phyloP scores from a whole-genome alignment of 106 monocot genomes.

The Platanthera guangdongensis region DNA sequence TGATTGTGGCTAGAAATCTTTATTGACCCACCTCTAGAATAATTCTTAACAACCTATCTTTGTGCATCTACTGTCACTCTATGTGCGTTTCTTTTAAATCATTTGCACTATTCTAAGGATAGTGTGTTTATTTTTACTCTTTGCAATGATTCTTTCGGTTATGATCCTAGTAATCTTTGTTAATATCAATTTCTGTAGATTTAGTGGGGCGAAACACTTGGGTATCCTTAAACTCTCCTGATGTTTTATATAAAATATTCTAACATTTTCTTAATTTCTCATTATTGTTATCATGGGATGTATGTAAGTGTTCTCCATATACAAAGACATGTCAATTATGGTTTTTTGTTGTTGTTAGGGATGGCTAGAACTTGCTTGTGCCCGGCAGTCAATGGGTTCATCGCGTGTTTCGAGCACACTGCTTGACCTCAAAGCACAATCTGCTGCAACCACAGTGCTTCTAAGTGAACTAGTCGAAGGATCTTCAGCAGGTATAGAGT shows the following conservation, averaged over 20 bases:
- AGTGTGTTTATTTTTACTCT: too few relatives aligned
- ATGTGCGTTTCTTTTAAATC: too few relatives aligned
- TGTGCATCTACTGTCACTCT: too few relatives aligned
- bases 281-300: neutral
- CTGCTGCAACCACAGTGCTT: conserved; percentile 48
- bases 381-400: conserved; percentile 88
- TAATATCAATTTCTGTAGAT: too few relatives aligned
- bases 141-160: too few relatives aligned
- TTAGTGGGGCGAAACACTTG: too few relatives aligned
- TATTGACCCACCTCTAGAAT: too few relatives aligned
- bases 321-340: neutral
- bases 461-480: conserved; percentile 20
- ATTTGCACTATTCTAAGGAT: too few relatives aligned
- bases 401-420: conserved; percentile 57
- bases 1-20: too few relatives aligned
- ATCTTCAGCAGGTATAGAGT: conserved; percentile 15
- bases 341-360: conserved; percentile 31
- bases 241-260: neutral
- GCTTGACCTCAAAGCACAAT: conserved; percentile 59
- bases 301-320: neutral
- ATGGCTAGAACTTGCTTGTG: conserved; percentile 86
- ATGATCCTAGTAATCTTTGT: too few relatives aligned
- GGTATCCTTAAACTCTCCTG: too few relatives aligned
- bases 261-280: neutral
- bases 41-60: too few relatives aligned